Conservation (phyloP, 108 stramenopile genomes). For the Craspedostauros australis region DNA sequence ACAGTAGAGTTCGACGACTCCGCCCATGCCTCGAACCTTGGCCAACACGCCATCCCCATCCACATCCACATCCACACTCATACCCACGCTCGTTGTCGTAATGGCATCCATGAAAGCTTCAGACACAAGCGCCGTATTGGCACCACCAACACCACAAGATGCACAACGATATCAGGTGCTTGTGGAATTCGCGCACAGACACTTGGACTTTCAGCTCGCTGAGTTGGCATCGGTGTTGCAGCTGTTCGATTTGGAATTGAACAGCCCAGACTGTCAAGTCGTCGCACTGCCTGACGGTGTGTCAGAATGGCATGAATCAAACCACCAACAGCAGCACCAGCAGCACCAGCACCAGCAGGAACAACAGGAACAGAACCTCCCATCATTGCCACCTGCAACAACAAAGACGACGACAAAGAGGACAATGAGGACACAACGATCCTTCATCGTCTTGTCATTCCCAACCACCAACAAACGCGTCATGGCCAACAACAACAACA, state of each 20-base stretch:
- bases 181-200: slow-evolving; percentile 71
- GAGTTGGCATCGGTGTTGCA: slow-evolving; percentile 63
- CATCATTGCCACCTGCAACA: not conserved
- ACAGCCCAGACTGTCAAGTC: slow-evolving; percentile 9
- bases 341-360: not conserved
- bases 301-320: not conserved
- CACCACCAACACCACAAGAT: no score
- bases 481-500: not conserved
- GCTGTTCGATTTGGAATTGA: slow-evolving; percentile 49
- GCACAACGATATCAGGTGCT: slow-evolving; percentile 57
- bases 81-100: no score
- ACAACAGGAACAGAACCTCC: not conserved
- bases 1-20: no score
- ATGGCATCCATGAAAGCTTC: no score
- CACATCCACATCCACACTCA: no score
- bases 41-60: no score
- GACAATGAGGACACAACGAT: not conserved
- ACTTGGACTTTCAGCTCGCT: slow-evolving; percentile 74
- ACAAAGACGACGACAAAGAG: slow-evolving; percentile 1
- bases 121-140: no score
- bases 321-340: not conserved
- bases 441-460: not conserved
- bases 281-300: slow-evolving; percentile 7
- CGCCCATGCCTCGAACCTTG: no score
- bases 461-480: not conserved